Base-by-base conservation (phyloP, 2,329 filamentous ascomycete species). In the Cladosporium halotolerans region DNA sequence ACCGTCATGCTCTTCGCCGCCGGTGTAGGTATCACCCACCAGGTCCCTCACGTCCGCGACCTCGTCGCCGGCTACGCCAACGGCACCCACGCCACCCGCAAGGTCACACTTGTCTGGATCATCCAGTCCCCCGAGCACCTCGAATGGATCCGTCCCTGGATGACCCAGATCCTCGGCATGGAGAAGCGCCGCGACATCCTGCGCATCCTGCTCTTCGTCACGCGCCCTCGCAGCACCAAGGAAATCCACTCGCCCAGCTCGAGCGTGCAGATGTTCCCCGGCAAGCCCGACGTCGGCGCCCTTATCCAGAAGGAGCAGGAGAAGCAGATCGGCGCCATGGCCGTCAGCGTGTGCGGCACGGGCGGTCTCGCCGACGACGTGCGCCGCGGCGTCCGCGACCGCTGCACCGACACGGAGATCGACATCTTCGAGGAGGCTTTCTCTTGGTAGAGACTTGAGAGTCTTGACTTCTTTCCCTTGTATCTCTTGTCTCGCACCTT, bases 21-120 rank as follows among this genome's bases (percentile, higher is more conserved):
- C 53, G 89, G 92, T 54, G 90, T 93, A 4, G 93, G 93, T 57
- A 97, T 99, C 72, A 96, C 92, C 1, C 92, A 97, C 69, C 90
- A 95, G 68, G 82, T 97, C 31, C 88, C 90, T 33, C 95, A 95
- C 69, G 80, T 96, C 8, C 85, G 84, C 52, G 85, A 93, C 55
- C 71, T 77, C 14, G 73, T 77, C 40, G 69, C 69, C 45, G 71
- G 75, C 70, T 64, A 81, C 76, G 76, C 77, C 75, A 72, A 88
- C 81, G 85, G 61, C 55, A 90, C 84, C 1, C 83, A 90, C 36
- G 90, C 92, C 4, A 89, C 89, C 3, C 85, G 90, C 48, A 83
- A 85, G 39, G 74, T 97, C 44, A 88, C 86, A 1, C 82, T 97
- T 7, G 82, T 96, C 56, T 97, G 93, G 93, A 85, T 96, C 65